Evolutionary conservation across 2,329 filamentous ascomycete genomes (phyloP).

Genomic region (Beauveria rudraprayagi): DNA sequence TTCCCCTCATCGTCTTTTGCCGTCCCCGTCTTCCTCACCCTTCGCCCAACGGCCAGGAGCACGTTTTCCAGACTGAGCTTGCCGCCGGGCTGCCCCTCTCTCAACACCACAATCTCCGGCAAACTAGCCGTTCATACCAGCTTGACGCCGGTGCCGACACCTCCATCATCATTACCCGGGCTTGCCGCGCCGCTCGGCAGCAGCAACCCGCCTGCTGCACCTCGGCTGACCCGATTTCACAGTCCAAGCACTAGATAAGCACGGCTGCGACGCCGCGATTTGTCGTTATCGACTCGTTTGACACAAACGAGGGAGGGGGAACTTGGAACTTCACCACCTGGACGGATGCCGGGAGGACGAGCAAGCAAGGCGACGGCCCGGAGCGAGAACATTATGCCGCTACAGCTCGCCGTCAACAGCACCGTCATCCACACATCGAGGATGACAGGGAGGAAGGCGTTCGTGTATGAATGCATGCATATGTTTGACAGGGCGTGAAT

Average conservation of each 20-base stretch:
- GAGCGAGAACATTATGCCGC: constrained; percentile 19
- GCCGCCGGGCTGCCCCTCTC: too few relatives aligned
- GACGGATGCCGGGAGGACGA: constrained; percentile 20
- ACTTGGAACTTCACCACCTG: background rate
- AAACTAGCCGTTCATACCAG: constrained; percentile 14
- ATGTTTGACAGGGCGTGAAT: background rate
- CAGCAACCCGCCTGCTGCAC: constrained; percentile 10
- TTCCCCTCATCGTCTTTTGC: too few relatives aligned
- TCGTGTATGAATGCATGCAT: constrained; percentile 16
- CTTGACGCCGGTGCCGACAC: constrained; percentile 19
- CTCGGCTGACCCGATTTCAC: too few relatives aligned
- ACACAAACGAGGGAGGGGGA: too few relatives aligned
- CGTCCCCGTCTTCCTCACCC: too few relatives aligned
- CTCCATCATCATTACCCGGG: constrained; percentile 16
- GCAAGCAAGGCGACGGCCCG: constrained; percentile 40
- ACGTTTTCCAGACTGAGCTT: too few relatives aligned
- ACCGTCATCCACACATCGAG: constrained; percentile 20
- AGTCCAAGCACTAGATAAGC: too few relatives aligned
- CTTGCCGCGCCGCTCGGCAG: constrained; percentile 17
- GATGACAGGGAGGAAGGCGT: background rate
- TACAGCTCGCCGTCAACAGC: constrained; percentile 27
- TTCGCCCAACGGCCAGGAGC: too few relatives aligned
- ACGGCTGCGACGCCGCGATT: too few relatives aligned
- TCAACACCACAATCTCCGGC: too few relatives aligned
- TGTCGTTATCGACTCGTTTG: too few relatives aligned